A percentile compares a stretch with the other conserved stretches of the same genome.
phyloP scores from a whole-genome alignment of 2,329 filamentous ascomycete species.

The Monosporascus sp. region DNA sequence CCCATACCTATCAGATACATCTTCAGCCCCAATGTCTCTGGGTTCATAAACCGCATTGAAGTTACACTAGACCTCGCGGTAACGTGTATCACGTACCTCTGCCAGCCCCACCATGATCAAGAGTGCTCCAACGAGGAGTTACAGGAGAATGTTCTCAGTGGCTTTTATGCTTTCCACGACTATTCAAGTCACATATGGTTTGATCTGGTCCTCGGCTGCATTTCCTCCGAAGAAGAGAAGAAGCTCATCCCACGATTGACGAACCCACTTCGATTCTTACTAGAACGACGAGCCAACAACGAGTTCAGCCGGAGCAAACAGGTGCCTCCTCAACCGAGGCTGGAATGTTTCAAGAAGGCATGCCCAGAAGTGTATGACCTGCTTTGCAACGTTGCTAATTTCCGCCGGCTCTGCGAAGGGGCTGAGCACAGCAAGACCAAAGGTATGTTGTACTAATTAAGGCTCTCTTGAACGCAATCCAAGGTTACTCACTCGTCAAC shows the following conservation, averaged over 20 bases:
- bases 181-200: not conserved
- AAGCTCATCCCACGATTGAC: not conserved
- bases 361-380: too few species aligned
- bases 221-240: not conserved
- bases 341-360: too few species aligned
- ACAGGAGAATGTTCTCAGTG: not conserved
- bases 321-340: too few species aligned
- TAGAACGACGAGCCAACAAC: not conserved
- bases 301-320: not conserved
- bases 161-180: not conserved
- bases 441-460: too few species aligned
- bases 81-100: constrained; percentile 1
- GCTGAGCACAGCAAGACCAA: too few species aligned
- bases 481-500: too few species aligned
- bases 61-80: constrained; percentile 1
- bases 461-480: too few species aligned
- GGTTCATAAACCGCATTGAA: constrained; percentile 1
- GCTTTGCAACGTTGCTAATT: too few species aligned
- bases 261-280: not conserved
- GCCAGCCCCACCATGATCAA: not conserved
- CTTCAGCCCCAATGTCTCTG: not conserved
- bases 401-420: too few species aligned
- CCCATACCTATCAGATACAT: too few species aligned
- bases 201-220: constrained; percentile 1
- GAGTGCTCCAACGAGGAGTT: not conserved